Evolutionary conservation across 2,329 filamentous ascomycete species (phyloP).

Genomic region (Fusarium pseudoanthophilum): DNA sequence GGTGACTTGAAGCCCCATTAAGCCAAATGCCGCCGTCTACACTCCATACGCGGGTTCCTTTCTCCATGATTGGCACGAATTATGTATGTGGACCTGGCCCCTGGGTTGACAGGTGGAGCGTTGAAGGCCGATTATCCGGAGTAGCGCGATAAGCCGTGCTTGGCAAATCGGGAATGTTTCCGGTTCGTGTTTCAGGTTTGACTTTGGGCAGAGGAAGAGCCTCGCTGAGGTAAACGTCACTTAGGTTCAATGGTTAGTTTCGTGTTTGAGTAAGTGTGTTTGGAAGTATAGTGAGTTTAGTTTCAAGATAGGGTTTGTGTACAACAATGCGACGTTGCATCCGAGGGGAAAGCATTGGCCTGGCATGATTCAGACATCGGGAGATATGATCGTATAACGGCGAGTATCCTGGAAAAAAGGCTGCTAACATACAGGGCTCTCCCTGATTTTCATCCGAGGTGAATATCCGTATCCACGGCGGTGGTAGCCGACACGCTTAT

Average conservation of each 20-base stretch:
- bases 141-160: background rate
- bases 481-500: background rate
- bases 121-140: background rate
- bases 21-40: background rate
- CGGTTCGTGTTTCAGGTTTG: background rate
- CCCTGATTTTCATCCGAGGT: background rate
- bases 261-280: background rate
- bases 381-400: background rate
- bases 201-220: background rate
- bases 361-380: rapidly evolving
- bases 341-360: too few species aligned
- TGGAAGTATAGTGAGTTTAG: background rate
- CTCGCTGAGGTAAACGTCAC: background rate
- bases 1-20: background rate
- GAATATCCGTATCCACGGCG: background rate
- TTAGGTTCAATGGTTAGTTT: background rate
- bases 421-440: background rate
- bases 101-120: background rate
- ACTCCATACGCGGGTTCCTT: background rate
- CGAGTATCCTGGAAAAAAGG: rapidly evolving
- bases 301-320: background rate
- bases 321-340: background rate
- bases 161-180: background rate
- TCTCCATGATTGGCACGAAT: background rate
- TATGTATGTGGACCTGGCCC: background rate